A percentile compares a stretch with the other conserved stretches of the same genome.
Conservation (phyloP, 2,329 filamentous ascomycete genomes). For the Akanthomyces dipterigenus region DNA sequence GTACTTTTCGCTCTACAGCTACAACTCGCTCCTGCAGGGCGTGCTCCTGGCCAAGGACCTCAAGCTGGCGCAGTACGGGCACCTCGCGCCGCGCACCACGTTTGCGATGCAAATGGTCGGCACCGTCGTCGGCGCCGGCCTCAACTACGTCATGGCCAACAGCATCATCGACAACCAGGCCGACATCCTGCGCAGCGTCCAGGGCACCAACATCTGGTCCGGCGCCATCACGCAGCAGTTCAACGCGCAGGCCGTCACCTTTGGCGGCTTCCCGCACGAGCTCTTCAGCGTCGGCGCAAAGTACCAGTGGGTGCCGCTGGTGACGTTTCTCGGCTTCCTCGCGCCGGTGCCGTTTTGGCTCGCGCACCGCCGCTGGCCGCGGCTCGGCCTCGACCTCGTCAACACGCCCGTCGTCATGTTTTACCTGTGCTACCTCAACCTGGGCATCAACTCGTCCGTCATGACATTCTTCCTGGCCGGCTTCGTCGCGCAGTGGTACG, state of each 20-base stretch:
- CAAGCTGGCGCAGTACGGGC: conserved; percentile 28
- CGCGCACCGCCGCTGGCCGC: conserved; percentile 21
- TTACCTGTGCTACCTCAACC: conserved; percentile 34
- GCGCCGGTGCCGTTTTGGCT: conserved; percentile 36
- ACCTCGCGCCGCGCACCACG: conserved; percentile 14
- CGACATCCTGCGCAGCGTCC: conserved; percentile 30
- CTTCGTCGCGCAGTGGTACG: conserved; percentile 25
- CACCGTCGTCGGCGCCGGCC: conserved; percentile 32
- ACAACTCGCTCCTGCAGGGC: conserved; percentile 27
- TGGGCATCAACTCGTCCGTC: conserved; percentile 32
- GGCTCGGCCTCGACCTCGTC: conserved; percentile 24
- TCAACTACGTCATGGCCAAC: conserved; percentile 41
- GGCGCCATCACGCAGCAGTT: conserved; percentile 37
- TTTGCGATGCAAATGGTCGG: conserved; percentile 32
- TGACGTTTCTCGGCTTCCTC: conserved; percentile 22
- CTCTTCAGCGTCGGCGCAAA: conserved; percentile 15
- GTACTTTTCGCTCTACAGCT: conserved; percentile 35
- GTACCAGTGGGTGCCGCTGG: conserved; percentile 14
- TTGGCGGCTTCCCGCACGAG: conserved; percentile 20
- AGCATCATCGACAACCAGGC: conserved; percentile 37
- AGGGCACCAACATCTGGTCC: conserved; percentile 39
- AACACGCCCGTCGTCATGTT: conserved; percentile 36
- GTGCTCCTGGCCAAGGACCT: conserved; percentile 22
- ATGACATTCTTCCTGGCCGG: conserved; percentile 27
- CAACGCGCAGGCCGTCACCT: conserved; percentile 30